Percentiles rank a stretch among this genome's conserved stretches.
Evolutionary conservation across 2,329 filamentous ascomycete genomes (phyloP).

Genomic region (Sarocladiaceae sp.): DNA sequence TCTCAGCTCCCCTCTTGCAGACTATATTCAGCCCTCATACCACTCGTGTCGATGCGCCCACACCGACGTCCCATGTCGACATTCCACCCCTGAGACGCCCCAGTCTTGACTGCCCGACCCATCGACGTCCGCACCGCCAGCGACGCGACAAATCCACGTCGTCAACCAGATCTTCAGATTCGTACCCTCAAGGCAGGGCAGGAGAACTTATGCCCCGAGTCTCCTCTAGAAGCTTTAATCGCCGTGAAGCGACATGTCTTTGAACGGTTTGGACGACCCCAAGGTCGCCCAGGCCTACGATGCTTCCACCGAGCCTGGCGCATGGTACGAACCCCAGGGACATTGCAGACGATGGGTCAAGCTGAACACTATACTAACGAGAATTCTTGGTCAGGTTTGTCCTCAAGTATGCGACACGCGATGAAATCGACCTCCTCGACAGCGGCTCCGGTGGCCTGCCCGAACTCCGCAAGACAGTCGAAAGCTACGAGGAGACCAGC

Average conservation of each 20-base stretch:
- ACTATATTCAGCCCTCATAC: background rate
- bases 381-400: conserved; percentile 65
- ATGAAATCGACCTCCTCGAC: conserved; percentile 74
- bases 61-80: conserved; percentile 2
- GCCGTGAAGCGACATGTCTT: conserved; percentile 59
- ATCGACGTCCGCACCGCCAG: background rate
- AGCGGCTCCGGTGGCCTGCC: conserved; percentile 75
- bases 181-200: background rate
- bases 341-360: background rate
- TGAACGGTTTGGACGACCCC: conserved; percentile 85
- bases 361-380: background rate
- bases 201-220: background rate
- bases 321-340: conserved; percentile 66
- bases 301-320: conserved; percentile 75
- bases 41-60: conserved; percentile 2
- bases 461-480: conserved; percentile 74
- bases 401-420: conserved; percentile 82
- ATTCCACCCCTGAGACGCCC: background rate
- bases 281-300: conserved; percentile 82
- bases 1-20: too few relatives aligned
- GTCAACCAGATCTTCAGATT: background rate
- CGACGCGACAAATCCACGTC: background rate
- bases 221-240: background rate
- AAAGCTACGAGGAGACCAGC: conserved; percentile 73
- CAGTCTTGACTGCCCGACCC: background rate